phyloP scores from a whole-genome alignment of 345 rosid genomes.

The Camelina sativa region DNA sequence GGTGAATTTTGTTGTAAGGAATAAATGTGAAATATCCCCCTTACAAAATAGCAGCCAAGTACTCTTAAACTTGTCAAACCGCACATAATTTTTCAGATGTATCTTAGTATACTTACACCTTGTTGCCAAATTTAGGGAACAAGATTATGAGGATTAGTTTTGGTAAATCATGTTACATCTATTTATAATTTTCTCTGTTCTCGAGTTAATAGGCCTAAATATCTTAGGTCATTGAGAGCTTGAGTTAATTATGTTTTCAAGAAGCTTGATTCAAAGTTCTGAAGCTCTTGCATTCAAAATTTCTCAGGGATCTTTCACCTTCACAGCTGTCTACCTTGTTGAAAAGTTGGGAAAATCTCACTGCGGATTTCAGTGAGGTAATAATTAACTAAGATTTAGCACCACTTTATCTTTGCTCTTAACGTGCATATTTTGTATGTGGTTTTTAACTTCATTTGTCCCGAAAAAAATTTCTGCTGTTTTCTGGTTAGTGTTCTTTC shows the following conservation, averaged over 20 bases:
- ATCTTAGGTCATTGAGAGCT: constrained; percentile 5
- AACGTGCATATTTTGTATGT: constrained; percentile 20
- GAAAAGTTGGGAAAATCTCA: constrained; percentile 68
- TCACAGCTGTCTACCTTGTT: constrained; percentile 56
- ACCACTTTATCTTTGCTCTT: neutral
- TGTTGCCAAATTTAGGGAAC: constrained; percentile 13
- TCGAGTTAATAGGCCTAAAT: constrained; percentile 17
- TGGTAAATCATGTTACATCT: constrained; percentile 23
- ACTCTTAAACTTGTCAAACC: constrained; percentile 12
- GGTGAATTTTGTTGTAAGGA: constrained; percentile 53
- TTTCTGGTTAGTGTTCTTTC: neutral
- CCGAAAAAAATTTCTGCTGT: neutral
- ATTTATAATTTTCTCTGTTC: constrained; percentile 1
- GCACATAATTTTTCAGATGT: constrained; percentile 11
- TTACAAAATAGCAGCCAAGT: constrained; percentile 15
- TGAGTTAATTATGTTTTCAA: constrained; percentile 19
- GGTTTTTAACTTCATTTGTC: constrained; percentile 1
- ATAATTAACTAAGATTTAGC: constrained; percentile 1
- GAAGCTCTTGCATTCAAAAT: constrained; percentile 39
- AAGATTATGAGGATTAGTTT: constrained; percentile 21
- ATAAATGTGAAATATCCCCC: constrained; percentile 14
- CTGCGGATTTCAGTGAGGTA: constrained; percentile 65
- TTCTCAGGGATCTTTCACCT: constrained; percentile 76
- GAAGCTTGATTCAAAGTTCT: constrained; percentile 34
- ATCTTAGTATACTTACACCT: constrained; percentile 8